Evolutionary conservation across 129 eudicot genomes (phyloP).

Genomic region (Pseudognaphalium luteoalbum): DNA sequence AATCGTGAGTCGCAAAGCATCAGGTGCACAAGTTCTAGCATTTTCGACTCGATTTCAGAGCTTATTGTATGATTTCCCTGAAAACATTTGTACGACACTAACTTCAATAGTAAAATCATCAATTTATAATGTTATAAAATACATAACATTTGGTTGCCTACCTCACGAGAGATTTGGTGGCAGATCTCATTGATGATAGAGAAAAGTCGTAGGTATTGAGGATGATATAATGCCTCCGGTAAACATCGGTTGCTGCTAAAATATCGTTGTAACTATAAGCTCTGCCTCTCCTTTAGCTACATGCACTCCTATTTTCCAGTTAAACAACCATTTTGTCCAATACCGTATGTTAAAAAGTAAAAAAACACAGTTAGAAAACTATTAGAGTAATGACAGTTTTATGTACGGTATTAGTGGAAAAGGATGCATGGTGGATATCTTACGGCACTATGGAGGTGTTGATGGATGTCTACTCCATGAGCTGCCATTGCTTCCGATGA

Average conservation of each 20-base stretch:
- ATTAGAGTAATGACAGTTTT: too few species aligned
- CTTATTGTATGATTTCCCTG: background rate
- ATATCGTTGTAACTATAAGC: background rate
- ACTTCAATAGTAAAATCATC: background rate
- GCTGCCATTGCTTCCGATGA: background rate
- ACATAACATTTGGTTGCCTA: background rate
- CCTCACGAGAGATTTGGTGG: background rate
- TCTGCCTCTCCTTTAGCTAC: background rate
- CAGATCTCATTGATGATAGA: background rate
- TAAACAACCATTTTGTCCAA: background rate
- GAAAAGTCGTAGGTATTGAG: background rate
- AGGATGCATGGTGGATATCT: background rate
- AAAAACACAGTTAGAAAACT: too few species aligned
- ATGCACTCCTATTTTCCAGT: background rate
- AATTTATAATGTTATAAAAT: background rate
- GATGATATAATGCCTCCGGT: background rate
- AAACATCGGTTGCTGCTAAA: background rate
- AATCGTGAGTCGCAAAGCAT: background rate
- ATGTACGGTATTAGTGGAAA: background rate
- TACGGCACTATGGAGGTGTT: background rate
- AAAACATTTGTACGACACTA: background rate
- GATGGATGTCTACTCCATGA: background rate
- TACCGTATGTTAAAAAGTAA: background rate
- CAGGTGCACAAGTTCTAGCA: slow-evolving; percentile 1
- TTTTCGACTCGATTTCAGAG: background rate